A percentile compares a stretch with the other conserved stretches of the same genome.
Evolutionary conservation across 495 filamentous ascomycete genomes (phyloP).

Genomic region (Penicillium psychrofluorescens): DNA sequence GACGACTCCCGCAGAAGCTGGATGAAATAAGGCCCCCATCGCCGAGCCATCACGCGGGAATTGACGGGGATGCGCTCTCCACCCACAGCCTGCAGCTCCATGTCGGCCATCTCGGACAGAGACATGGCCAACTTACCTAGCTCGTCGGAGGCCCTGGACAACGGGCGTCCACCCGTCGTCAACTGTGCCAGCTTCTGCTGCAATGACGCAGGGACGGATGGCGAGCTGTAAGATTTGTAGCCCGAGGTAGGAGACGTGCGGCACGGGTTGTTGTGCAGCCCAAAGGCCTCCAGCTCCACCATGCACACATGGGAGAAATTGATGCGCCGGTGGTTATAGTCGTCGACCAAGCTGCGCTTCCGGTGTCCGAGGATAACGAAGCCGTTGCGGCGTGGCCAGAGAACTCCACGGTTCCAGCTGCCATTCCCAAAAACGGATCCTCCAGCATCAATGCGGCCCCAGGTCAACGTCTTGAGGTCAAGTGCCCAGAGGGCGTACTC

Average conservation of each 20-base stretch:
- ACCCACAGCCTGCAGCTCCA: conserved; percentile 87
- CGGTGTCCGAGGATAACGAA: conserved; percentile 94
- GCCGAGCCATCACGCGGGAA: conserved; percentile 72
- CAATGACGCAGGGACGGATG: conserved; percentile 49
- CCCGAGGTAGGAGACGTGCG: conserved; percentile 67
- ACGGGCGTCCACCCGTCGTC: conserved; percentile 61
- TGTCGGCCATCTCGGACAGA: conserved; percentile 83
- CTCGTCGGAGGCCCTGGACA: conserved; percentile 68
- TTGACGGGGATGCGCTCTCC: conserved; percentile 92
- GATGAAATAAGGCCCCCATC: conserved; percentile 95
- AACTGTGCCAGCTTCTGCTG: conserved; percentile 51
- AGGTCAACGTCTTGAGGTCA: conserved; percentile 77
- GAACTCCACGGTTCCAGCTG: conserved; percentile 90
- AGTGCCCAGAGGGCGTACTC: conserved; percentile 97
- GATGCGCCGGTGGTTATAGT: conserved; percentile 95
- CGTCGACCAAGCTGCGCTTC: conserved; percentile 88
- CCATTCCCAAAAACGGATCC: conserved; percentile 89
- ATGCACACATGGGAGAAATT: conserved; percentile 95
- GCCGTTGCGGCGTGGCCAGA: conserved; percentile 87
- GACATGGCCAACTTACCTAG: conserved; percentile 73
- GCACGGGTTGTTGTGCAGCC: conserved; percentile 89
- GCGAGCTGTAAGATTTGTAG: conserved; percentile 73
- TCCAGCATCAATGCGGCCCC: conserved; percentile 94
- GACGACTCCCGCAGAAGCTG: conserved; percentile 75
- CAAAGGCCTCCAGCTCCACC: conserved; percentile 95